Base-by-base conservation (phyloP, 2,329 filamentous ascomycete genomes). In the Hysterium pulicare region DNA sequence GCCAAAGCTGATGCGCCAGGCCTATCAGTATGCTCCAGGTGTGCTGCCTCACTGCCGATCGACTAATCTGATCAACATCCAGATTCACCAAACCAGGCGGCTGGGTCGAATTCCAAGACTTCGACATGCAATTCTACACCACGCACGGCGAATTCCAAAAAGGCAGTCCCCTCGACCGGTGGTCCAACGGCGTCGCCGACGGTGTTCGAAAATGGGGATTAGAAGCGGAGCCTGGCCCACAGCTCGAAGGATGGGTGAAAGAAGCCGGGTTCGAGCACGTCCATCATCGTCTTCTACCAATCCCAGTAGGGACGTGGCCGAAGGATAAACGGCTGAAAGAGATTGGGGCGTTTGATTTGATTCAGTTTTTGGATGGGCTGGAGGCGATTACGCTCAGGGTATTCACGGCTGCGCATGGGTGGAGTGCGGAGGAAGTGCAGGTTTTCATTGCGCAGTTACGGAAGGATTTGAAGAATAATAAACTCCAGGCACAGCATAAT, bases 191-290 rank as follows among this genome's bases (percentile, higher is more conserved):
- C 11, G 54, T 69, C 10, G 64, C 61, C 37, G 61, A 69, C 42
- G 69, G 66, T 2, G 52, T 67, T 3, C 48, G 55, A 7, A 67
- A 62, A 24, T 58, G 70, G n/a, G 70, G 70, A 32, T 56, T 68
- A 10, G 64, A 70, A 22, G 59, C 69, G 41, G 65, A 68, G 40
- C 69, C 71, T 28, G 64, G 62, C 13, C 50, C 53, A 6, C 48
- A 56, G 34, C 40, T 59, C 10, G 48, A 58, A 28, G 22, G 23
- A 32, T 59, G 54, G 55, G 47, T 57, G n/a, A 48, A 48, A 35
- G 51, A 55, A 17, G 51, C 51, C 9, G 55, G 56, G 19, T 60
- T 60, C 42, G 33, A 30, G 15, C 58, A 60, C 30, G 34, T 61
- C 15, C 23, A 41, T 17, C 31, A 49, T n/a, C 49, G 50, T 24